Percentiles rank a stretch among this genome's conserved stretches.
Conservation (phyloP, 2,329 filamentous ascomycete species). For the Colletotrichum cordylinicola region DNA sequence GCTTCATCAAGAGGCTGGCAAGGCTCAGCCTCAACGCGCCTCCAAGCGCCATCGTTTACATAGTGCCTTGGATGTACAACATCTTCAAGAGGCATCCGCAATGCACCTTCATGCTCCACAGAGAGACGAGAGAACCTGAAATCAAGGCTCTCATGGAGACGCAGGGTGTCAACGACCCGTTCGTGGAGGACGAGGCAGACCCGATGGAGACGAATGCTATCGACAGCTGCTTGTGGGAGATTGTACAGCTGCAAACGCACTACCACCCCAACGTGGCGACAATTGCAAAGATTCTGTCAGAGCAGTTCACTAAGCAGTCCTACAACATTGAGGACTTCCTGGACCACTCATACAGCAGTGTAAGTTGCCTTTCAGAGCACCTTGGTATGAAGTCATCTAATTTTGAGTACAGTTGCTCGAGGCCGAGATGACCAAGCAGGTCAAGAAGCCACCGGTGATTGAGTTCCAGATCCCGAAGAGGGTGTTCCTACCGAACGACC, state of each 20-base stretch:
- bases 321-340: constrained; percentile 98
- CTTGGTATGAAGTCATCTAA: constrained; percentile 54
- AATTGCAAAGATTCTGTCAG: constrained; percentile 89
- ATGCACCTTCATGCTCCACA: constrained; percentile 96
- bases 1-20: constrained; percentile 93
- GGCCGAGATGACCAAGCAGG: constrained; percentile 79
- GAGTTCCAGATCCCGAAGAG: constrained; percentile 94
- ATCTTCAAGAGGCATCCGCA: constrained; percentile 87
- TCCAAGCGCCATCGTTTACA: constrained; percentile 85
- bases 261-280: constrained; percentile 98
- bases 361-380: constrained; percentile 53
- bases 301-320: constrained; percentile 95
- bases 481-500: constrained; percentile 68
- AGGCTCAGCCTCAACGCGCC: constrained; percentile 86
- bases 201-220: constrained; percentile 88
- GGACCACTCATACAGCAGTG: constrained; percentile 87
- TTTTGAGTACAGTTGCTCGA: constrained; percentile 70
- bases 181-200: constrained; percentile 75
- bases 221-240: constrained; percentile 93
- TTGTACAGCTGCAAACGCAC: constrained; percentile 88
- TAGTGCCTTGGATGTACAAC: constrained; percentile 96
- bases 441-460: constrained; percentile 86
- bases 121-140: constrained; percentile 66
- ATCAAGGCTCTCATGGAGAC: constrained; percentile 65
- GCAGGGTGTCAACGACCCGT: constrained; percentile 73